A percentile compares a stretch with the other conserved stretches of the same genome.
These are phyloP conservation scores for Sporobolomyces roseus DNA, from an alignment of 768 basidiomycete genomes.

Conservation along the genomic window DNA sequence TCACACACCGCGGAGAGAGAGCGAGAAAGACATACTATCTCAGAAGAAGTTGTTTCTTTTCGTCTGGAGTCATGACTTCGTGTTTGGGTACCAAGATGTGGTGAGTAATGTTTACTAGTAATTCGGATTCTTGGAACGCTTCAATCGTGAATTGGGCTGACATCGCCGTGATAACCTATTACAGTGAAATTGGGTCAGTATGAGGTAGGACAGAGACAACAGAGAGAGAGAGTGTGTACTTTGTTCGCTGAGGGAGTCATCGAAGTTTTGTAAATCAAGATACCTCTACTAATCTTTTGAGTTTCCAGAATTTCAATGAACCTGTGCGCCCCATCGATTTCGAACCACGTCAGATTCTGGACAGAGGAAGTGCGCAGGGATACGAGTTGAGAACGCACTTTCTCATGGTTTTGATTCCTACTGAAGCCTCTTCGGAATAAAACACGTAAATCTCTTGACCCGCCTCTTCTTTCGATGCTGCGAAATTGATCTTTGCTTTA, in stretches of 20 bases:
- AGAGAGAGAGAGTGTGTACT: too few species aligned
- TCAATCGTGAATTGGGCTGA: conserved; percentile 78
- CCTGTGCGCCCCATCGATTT: conserved; percentile 54
- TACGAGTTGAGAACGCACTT: conserved; percentile 57
- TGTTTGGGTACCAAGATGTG: conserved; percentile 93
- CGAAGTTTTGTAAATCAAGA: conserved; percentile 90
- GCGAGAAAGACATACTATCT: conserved; percentile 72
- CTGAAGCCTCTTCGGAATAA: conserved; percentile 89
- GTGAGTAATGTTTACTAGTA: conserved; percentile 94
- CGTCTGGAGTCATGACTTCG: conserved; percentile 74
- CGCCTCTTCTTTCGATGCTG: conserved; percentile 68
- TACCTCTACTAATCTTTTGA: conserved; percentile 79
- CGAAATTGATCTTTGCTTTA: conserved; percentile 84
- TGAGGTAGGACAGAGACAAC: too few species aligned
- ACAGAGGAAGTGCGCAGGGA: not conserved
- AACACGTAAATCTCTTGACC: conserved; percentile 81
- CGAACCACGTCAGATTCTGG: too few species aligned
- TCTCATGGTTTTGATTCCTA: conserved; percentile 95
- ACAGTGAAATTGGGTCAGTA: too few species aligned
- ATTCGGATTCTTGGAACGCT: conserved; percentile 92
- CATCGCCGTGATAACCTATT: conserved; percentile 77
- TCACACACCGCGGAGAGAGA: not conserved
- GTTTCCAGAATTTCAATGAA: conserved; percentile 85
- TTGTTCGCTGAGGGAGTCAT: conserved; percentile 97
- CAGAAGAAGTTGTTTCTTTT: conserved; percentile 79